Percentiles rank a stretch among this genome's conserved stretches.
phyloP scores from a whole-genome alignment of 1,284 basidiomycete species.

The Ganoderma multipileum region DNA sequence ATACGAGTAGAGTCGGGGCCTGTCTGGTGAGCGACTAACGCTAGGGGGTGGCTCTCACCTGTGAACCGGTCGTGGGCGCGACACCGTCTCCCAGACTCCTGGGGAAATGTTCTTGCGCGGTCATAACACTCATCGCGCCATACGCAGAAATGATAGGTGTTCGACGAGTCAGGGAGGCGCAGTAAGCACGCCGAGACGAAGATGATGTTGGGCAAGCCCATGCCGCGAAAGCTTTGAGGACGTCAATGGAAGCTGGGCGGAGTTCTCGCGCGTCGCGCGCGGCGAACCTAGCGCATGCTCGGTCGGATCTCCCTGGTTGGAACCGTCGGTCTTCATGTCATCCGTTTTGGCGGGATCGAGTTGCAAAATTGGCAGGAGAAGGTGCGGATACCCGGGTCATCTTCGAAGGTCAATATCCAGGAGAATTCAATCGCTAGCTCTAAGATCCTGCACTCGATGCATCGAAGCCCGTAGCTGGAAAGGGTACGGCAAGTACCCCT shows the following conservation, averaged over 20 bases:
- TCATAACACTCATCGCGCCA: background rate
- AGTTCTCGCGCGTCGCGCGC: background rate
- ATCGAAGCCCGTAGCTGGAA: background rate
- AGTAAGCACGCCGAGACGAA: background rate
- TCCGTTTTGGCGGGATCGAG: background rate
- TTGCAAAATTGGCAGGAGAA: background rate
- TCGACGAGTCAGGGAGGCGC: background rate
- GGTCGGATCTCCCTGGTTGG: background rate
- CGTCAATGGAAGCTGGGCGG: slow-evolving; percentile 1
- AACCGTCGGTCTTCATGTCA: background rate
- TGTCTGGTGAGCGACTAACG: background rate
- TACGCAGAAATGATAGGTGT: background rate
- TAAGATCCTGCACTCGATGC: background rate
- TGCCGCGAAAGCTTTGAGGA: slow-evolving; percentile 5
- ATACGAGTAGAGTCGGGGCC: background rate
- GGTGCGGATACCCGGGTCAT: background rate
- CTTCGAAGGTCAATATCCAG: background rate
- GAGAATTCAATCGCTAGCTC: background rate
- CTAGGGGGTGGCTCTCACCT: background rate
- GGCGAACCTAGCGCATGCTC: background rate
- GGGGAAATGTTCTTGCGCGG: background rate
- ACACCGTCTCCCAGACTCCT: background rate
- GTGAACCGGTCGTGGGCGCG: background rate
- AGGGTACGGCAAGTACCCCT: background rate
- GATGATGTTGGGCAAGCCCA: background rate